A percentile compares a stretch with the other conserved stretches of the same genome.
These are phyloP conservation scores for Saccharomycopsis sp. DNA, from an alignment of 805 yeast species.

Conservation along the genomic window DNA sequence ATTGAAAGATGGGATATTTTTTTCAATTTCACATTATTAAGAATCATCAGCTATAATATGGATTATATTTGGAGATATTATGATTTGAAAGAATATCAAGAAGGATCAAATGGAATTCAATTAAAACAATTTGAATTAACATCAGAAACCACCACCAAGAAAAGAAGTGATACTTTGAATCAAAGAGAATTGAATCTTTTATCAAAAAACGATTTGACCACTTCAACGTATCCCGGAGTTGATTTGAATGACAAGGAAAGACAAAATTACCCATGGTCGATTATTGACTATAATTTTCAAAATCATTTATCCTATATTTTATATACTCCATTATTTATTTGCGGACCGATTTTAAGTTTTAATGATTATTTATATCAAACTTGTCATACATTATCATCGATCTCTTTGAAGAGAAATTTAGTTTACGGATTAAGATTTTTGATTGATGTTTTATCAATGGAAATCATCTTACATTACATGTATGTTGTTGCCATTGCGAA, in stretches of 20 bases:
- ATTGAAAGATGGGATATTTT: constrained; percentile 93
- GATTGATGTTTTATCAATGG: constrained; percentile 80
- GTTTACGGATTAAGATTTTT: constrained; percentile 59
- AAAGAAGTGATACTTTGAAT: neutral
- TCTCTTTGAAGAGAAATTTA: constrained; percentile 39
- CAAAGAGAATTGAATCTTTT: constrained; percentile 2
- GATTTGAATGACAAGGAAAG: constrained; percentile 51
- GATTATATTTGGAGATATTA: constrained; percentile 47
- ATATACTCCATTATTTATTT: constrained; percentile 85
- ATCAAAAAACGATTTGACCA: neutral
- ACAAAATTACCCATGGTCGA: constrained; percentile 49
- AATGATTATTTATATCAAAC: constrained; percentile 83
- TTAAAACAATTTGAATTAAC: neutral
- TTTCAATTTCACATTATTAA: constrained; percentile 77
- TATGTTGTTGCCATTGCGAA: constrained; percentile 92
- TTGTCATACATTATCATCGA: constrained; percentile 40
- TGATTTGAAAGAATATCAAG: constrained; percentile 7
- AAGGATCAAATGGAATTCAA: constrained; percentile 6
- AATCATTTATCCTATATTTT: constrained; percentile 69
- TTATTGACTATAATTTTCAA: constrained; percentile 46
- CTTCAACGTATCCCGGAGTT: neutral
- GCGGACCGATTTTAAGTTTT: constrained; percentile 91
- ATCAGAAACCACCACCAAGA: too few species aligned
- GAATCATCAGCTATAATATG: constrained; percentile 73
- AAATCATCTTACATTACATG: constrained; percentile 72